These are phyloP conservation scores for Globisporangium echinulatum DNA, from an alignment of 352 stramenopile species.

Conservation along the genomic window DNA sequence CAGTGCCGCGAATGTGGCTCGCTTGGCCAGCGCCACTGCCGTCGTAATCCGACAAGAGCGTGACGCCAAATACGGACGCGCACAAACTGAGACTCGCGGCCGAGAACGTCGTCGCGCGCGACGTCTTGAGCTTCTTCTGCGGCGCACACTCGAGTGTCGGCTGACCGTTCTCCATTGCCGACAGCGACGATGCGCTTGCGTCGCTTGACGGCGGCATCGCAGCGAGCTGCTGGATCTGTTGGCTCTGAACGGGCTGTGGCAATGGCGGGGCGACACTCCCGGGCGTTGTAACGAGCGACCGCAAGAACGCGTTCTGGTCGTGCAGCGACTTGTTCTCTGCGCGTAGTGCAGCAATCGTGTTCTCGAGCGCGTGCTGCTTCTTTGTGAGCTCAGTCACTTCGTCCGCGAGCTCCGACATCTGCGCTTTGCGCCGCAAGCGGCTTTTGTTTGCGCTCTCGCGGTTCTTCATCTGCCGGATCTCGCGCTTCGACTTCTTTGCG, in stretches of 20 bases:
- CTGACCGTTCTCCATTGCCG: constrained; percentile 23
- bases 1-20: constrained; percentile 41
- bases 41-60: constrained; percentile 55
- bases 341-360: constrained; percentile 52
- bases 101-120: constrained; percentile 38
- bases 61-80: constrained; percentile 75
- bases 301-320: constrained; percentile 73
- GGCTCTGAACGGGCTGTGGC: too few species aligned
- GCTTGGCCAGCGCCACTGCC: constrained; percentile 19
- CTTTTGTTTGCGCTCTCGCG: constrained; percentile 82
- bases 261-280: constrained; percentile 12
- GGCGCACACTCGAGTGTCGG: constrained; percentile 14
- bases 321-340: constrained; percentile 78
- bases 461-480: constrained; percentile 86
- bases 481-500: constrained; percentile 62
- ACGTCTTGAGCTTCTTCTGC: constrained; percentile 30
- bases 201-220: constrained; percentile 7
- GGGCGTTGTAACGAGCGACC: constrained; percentile 48
- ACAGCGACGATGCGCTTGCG: constrained; percentile 9
- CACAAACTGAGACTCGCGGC: constrained; percentile 58
- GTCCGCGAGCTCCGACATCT: constrained; percentile 47
- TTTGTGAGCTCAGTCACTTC: constrained; percentile 61
- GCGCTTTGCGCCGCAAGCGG: constrained; percentile 61
- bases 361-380: constrained; percentile 66
- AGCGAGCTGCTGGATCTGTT: constrained; percentile 17